A percentile compares a stretch with the other conserved stretches of the same genome.
phyloP scores from a whole-genome alignment of 345 rosid species.

The Moringa oleifera region DNA sequence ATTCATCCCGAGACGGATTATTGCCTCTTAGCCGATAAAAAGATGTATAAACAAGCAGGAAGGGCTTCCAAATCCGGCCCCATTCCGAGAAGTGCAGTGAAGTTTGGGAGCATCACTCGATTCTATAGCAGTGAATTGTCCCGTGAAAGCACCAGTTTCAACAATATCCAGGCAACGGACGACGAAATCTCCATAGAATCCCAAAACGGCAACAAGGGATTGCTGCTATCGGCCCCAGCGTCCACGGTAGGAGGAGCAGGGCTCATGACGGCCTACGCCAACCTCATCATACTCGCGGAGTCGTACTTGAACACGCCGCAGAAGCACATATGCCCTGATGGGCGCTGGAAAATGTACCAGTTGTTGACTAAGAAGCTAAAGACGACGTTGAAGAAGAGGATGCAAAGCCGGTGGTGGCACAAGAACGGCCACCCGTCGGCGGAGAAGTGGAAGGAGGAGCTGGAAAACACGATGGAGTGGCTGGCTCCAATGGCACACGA shows the following conservation, averaged over 20 bases:
- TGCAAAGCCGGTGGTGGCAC: conserved; percentile 28
- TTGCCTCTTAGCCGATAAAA: conserved; percentile 4
- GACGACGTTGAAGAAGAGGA: conserved; percentile 23
- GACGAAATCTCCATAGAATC: background rate
- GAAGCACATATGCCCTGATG: conserved; percentile 26
- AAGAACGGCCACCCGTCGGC: conserved; percentile 15
- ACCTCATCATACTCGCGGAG: conserved; percentile 31
- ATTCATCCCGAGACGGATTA: conserved; percentile 22
- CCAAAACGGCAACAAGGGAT: background rate
- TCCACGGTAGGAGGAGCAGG: conserved; percentile 46
- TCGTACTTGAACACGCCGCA: conserved; percentile 22
- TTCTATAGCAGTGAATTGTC: conserved; percentile 18
- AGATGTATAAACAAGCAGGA: background rate
- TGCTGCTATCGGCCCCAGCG: conserved; percentile 17
- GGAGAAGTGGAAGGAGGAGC: conserved; percentile 36
- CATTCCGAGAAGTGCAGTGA: conserved; percentile 9
- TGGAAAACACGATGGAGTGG: conserved; percentile 42
- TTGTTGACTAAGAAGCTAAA: conserved; percentile 33
- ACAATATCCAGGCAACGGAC: background rate
- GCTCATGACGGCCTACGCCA: conserved; percentile 41
- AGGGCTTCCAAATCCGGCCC: conserved; percentile 24
- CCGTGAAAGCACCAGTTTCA: background rate
- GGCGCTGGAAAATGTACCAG: conserved; percentile 31
- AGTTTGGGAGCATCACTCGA: background rate
- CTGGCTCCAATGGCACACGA: conserved; percentile 44